A percentile compares a stretch with the other conserved stretches of the same genome.
Evolutionary conservation across 805 yeast genomes (phyloP).

Genomic region (Schwanniomyces polymorphus): DNA sequence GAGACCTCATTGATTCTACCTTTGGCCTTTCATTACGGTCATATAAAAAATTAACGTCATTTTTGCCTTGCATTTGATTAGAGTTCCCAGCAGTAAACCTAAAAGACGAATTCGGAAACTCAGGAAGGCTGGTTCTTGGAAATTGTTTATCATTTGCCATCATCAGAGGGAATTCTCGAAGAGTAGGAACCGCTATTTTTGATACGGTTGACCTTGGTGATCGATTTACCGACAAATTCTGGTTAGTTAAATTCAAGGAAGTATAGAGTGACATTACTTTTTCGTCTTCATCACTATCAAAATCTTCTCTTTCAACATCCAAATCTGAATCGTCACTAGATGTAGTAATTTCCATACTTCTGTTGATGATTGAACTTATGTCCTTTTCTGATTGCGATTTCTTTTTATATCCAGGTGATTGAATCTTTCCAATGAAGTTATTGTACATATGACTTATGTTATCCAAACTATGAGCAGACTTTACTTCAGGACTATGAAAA

Average conservation of each 20-base stretch:
- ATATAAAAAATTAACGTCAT: conserved; percentile 15
- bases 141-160: conserved; percentile 25
- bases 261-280: conserved; percentile 68
- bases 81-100: not conserved
- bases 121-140: conserved; percentile 13
- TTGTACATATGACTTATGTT: conserved; percentile 25
- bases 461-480: conserved; percentile 21
- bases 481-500: conserved; percentile 15
- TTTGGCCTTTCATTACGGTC: conserved; percentile 29
- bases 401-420: conserved; percentile 11
- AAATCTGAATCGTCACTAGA: conserved; percentile 10
- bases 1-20: conserved; percentile 39
- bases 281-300: conserved; percentile 59
- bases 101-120: not conserved
- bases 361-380: conserved; percentile 2
- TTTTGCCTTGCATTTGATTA: not conserved
- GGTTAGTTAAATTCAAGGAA: conserved; percentile 41
- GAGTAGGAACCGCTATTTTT: conserved; percentile 34
- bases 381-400: conserved; percentile 16
- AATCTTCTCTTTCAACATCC: conserved; percentile 15
- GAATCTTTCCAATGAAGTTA: conserved; percentile 17
- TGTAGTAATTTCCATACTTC: conserved; percentile 6
- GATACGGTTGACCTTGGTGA: conserved; percentile 12
- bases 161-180: conserved; percentile 44
- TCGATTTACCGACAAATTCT: conserved; percentile 21